Evolutionary conservation across 2,329 filamentous ascomycete species (phyloP).

Genomic region (Microcyclospora pomicola): DNA sequence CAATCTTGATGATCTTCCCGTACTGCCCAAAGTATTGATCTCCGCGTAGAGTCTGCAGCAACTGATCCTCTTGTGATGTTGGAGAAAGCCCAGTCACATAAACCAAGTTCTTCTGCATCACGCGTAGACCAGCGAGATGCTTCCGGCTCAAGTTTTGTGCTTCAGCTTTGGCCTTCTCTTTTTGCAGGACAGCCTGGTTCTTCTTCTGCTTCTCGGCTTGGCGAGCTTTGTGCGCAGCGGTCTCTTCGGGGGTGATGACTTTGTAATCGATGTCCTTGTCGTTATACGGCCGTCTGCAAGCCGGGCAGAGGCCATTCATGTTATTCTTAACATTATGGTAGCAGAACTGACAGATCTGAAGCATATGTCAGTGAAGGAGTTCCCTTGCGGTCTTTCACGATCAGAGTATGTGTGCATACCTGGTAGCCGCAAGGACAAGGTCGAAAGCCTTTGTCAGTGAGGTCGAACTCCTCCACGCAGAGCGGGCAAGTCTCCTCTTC

Average conservation of each 20-base stretch:
- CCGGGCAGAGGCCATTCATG: conserved; percentile 94
- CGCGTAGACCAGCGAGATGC: conserved; percentile 84
- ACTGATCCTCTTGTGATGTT: conserved; percentile 78
- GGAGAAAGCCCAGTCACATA: conserved; percentile 94
- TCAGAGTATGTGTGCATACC: conserved; percentile 41
- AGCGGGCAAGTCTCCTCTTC: conserved; percentile 61
- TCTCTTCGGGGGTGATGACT: conserved; percentile 90
- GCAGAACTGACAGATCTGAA: conserved; percentile 95
- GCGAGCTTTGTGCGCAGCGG: conserved; percentile 53
- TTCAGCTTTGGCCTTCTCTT: conserved; percentile 91
- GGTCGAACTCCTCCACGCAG: conserved; percentile 97
- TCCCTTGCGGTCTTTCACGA: neutral
- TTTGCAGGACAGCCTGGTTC: conserved; percentile 77
- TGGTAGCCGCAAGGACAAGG: conserved; percentile 97
- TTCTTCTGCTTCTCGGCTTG: conserved; percentile 78
- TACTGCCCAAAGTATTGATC: conserved; percentile 96
- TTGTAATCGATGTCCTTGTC: conserved; percentile 97
- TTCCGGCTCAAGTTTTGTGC: conserved; percentile 92
- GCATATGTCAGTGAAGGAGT: conserved; percentile 4
- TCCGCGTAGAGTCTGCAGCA: conserved; percentile 79
- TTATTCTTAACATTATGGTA: conserved; percentile 99
- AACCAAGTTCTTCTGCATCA: conserved; percentile 96
- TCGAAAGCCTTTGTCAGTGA: conserved; percentile 91
- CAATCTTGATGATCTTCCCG: conserved; percentile 95
- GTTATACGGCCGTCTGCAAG: conserved; percentile 87